These are phyloP conservation scores for Vararia minispora DNA, from an alignment of 768 basidiomycete species.

Conservation along the genomic window DNA sequence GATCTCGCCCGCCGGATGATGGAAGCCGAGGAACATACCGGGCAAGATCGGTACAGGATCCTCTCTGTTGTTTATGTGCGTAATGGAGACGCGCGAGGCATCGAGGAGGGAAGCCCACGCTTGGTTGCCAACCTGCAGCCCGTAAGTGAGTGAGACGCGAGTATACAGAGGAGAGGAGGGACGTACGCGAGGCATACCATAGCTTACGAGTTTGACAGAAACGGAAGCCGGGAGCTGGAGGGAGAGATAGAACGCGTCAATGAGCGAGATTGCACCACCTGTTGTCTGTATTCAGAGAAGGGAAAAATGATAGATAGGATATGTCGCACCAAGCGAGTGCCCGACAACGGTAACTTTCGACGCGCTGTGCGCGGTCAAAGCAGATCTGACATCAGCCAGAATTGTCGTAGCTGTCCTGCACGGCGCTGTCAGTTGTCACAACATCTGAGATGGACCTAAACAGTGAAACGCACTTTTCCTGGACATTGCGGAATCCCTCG, in stretches of 20 bases:
- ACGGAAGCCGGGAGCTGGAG: not conserved
- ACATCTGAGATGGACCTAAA: too few relatives aligned
- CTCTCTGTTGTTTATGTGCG: constrained; percentile 42
- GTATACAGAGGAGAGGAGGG: not conserved
- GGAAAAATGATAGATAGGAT: not conserved
- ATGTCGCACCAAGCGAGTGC: constrained; percentile 7
- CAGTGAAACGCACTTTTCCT: constrained; percentile 28
- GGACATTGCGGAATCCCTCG: constrained; percentile 33
- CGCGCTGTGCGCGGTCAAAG: not conserved
- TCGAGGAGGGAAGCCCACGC: constrained; percentile 50
- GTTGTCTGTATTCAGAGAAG: not conserved
- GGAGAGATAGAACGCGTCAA: constrained; percentile 1
- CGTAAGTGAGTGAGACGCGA: too few relatives aligned
- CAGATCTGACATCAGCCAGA: constrained; percentile 3
- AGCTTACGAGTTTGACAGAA: not conserved
- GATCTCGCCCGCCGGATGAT: constrained; percentile 30
- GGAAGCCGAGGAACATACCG: constrained; percentile 30
- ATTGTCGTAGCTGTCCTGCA: constrained; percentile 7
- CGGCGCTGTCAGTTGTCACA: too few relatives aligned
- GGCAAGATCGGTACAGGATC: constrained; percentile 28
- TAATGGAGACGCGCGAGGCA: constrained; percentile 28
- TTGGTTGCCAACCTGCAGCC: constrained; percentile 40
- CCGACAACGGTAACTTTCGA: constrained; percentile 6
- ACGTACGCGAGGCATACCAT: constrained; percentile 4
- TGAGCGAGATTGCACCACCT: constrained; percentile 4